phyloP scores from a whole-genome alignment of 73 alveolate species.

The Tetrahymena elliotti region DNA sequence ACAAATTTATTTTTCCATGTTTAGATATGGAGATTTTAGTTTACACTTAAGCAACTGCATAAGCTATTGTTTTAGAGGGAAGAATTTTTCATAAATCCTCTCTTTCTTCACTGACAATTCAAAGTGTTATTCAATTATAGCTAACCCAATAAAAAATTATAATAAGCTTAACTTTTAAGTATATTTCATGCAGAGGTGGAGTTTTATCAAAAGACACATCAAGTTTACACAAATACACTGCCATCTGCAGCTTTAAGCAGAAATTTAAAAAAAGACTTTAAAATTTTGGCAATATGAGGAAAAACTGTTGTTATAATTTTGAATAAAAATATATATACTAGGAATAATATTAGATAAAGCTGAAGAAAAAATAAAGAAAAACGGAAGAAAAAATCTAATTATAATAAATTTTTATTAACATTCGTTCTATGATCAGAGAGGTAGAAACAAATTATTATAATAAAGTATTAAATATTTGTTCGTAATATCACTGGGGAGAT shows the following conservation, averaged over 20 bases:
- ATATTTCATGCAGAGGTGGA: background rate
- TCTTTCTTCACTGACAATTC: background rate
- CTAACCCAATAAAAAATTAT: background rate
- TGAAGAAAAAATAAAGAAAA: background rate
- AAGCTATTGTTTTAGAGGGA: background rate
- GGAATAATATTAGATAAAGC: background rate
- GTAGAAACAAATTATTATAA: background rate
- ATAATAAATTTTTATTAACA: background rate
- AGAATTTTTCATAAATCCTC: background rate
- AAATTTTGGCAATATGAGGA: background rate
- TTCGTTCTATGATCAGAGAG: background rate
- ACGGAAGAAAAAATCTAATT: background rate
- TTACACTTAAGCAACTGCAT: background rate
- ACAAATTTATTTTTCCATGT: background rate
- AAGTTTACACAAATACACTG: background rate
- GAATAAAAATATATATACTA: background rate
- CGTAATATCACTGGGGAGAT: background rate
- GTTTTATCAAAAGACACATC: background rate
- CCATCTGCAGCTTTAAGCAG: background rate
- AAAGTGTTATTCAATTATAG: background rate
- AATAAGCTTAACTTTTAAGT: background rate
- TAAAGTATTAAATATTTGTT: background rate
- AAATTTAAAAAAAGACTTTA: too few relatives aligned
- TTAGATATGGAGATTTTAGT: background rate
- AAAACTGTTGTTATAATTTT: background rate